Conservation (phyloP, 768 basidiomycete genomes). For the Leccinum aurantiacum region DNA sequence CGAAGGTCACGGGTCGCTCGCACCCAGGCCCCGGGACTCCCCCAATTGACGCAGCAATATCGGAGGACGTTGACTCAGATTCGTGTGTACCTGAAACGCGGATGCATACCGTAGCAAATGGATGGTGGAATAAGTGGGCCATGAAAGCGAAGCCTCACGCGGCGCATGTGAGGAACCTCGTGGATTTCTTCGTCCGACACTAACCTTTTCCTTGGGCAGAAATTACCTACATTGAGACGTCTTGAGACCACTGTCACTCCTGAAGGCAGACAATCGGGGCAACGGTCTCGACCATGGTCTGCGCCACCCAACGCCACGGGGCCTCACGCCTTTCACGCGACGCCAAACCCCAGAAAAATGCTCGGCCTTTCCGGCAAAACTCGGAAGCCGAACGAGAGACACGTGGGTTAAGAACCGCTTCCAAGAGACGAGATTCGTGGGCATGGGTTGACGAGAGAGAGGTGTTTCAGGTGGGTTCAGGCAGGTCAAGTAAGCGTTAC, state of each 20-base stretch:
- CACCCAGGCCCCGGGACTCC: conserved; percentile 32
- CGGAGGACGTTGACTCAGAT: conserved; percentile 29
- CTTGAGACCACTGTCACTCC: conserved; percentile 49
- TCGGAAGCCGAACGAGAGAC: conserved; percentile 10
- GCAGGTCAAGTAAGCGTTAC: conserved; percentile 14
- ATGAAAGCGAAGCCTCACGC: conserved; percentile 25
- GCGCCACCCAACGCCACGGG: conserved; percentile 25
- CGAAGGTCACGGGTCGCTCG: conserved; percentile 37
- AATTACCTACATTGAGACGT: conserved; percentile 38
- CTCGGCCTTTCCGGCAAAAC: conserved; percentile 11
- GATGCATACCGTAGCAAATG: conserved; percentile 42
- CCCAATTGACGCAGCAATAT: conserved; percentile 21
- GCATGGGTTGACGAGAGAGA: conserved; percentile 2
- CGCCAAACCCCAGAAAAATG: conserved; percentile 21
- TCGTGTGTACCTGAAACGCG: conserved; percentile 30
- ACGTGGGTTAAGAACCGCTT: conserved; percentile 10
- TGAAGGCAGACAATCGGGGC: conserved; percentile 41
- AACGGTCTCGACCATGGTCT: conserved; percentile 25
- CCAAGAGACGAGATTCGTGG: neutral
- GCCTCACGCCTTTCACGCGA: conserved; percentile 19
- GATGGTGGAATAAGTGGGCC: conserved; percentile 55
- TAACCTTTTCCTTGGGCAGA: conserved; percentile 23
- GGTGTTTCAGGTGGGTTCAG: conserved; percentile 11
- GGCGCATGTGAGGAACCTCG: conserved; percentile 20
- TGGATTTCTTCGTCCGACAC: conserved; percentile 9